These are phyloP conservation scores for Vanrija humicola DNA, from an alignment of 1,284 basidiomycete species.

Conservation along the genomic window DNA sequence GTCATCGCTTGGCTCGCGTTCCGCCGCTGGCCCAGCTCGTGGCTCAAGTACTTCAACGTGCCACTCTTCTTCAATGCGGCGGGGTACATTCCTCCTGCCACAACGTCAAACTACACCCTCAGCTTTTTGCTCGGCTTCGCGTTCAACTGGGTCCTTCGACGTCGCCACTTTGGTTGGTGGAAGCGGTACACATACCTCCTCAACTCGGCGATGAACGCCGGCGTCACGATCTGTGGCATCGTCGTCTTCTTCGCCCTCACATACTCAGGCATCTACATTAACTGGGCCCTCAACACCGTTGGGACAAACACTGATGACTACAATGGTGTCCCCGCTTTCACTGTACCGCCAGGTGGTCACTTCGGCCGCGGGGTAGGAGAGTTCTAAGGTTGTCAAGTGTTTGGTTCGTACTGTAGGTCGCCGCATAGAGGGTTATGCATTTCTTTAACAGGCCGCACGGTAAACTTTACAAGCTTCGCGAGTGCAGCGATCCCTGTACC, in stretches of 20 bases:
- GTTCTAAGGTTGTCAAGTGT: constrained; percentile 11
- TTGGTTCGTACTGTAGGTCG: too few relatives aligned
- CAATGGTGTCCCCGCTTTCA: constrained; percentile 18
- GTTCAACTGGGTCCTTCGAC: constrained; percentile 43
- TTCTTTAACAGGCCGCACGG: too few relatives aligned
- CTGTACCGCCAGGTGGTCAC: constrained; percentile 12
- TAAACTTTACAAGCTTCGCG: too few relatives aligned
- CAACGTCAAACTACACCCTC: constrained; percentile 47
- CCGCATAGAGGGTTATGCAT: too few relatives aligned
- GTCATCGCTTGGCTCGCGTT: constrained; percentile 78
- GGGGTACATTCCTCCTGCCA: constrained; percentile 59
- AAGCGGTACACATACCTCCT: constrained; percentile 36
- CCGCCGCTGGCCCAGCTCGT: constrained; percentile 67
- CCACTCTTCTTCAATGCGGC: constrained; percentile 52
- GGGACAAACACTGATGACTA: constrained; percentile 18
- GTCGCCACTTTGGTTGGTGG: constrained; percentile 37
- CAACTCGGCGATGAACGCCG: constrained; percentile 38
- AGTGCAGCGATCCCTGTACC: too few relatives aligned
- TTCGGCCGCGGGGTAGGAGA: constrained; percentile 25
- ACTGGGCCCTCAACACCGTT: constrained; percentile 9
- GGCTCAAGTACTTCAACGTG: constrained; percentile 57
- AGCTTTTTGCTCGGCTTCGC: constrained; percentile 56
- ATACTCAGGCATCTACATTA: constrained; percentile 24
- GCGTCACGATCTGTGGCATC: constrained; percentile 33
- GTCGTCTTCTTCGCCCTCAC: constrained; percentile 32